Base-by-base conservation (phyloP, 768 basidiomycete genomes). In the Leccinum boreale region DNA sequence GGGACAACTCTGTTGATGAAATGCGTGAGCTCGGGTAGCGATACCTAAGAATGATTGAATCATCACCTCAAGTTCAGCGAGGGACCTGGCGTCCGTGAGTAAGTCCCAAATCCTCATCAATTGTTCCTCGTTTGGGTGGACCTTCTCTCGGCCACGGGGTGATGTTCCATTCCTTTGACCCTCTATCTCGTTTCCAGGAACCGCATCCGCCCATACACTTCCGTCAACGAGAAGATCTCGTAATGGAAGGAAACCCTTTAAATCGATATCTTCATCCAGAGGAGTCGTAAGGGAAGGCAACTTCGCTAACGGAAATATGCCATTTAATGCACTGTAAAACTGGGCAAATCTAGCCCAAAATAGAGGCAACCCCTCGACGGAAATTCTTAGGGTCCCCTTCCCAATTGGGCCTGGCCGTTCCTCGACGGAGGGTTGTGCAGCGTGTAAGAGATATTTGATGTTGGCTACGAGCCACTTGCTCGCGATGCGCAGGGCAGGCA, bases 61-160 rank as follows among this genome's bases (percentile, higher is more conserved):
- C 46, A 77, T 57, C 59, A 90, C 90, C 77, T 85, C 80, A 55
- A 81, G 73, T 56, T 79, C 77, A 24, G 81, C 80, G 23, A 96
- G 69, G 5, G 75, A 70, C 60, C 75, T 79, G 1, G 87, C 89
- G 66, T 97, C 93, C 14, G 79, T 74, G 49, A 94, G 76, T 44
- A 97, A 75, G 73, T 97, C 96, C 48, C 84, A 80, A 57, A 99
- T 90, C 62, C 97, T 81, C 92, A 98, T 95, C 45, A 99, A 74
- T 64, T 95, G 91, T 76, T 96, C 94, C 58, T 91, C 94, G 64
- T 99, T 98, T 8, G 97, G 97, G 75, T 98, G 88, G 1, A 83
- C 82, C 35, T 78, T 79, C 60, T 81, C 72, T 52, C 64, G 60
- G 55, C 74, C 63, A 71, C 76, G 58, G 62, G 62, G 42, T n/a